Evolutionary conservation across 2,329 filamentous ascomycete genomes (phyloP), one percentile per base, ranked within the genome.

Genomic region (Tolypocladium capitatum): DNA sequence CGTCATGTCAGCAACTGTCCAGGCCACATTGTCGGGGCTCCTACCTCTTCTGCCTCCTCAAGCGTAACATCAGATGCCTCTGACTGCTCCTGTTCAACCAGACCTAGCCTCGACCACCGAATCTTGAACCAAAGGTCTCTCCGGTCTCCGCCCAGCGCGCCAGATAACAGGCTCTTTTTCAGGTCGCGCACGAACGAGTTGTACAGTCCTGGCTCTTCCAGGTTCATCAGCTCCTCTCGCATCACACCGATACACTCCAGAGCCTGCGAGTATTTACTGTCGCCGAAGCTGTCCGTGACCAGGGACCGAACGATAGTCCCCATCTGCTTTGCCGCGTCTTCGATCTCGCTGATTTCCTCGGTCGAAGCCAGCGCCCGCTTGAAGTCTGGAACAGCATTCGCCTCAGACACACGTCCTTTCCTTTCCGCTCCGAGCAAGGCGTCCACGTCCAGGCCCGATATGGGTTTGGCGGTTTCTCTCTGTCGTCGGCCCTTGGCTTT

Each of bases 331-430:
- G 81, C 74, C 1, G 84, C 84, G 18, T 82, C 76, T 50, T 79
- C 72, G 46, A 94, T 76, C 4, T 76, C 72, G 1, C 75, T 68
- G 1, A 83, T 68, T 28, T 81, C 75, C 7, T 78, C 73, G 0
- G 83, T 74, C 1, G 69, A 67, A 1, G 72, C 72, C 16, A 97
- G 71, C 3, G 83, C 75, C 62, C 88, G 87, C 61, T 90, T 94
- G 76, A 95, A 96, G 50, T 91, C 86, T 0, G 92, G 89, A 5
- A 97, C 80, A 1, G 90, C 80, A 53, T 97, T 97, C 10, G 83
- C 75, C 0, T 76, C 62, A 2, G 71, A 70, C 21, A 81, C 72
- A n/a, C 54, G 54, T 5, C 54, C 57, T 48, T 67, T 68, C 51
- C 65, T 65, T 28, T 67, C 68, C 43, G 73, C 77, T 42, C 76